Evolutionary conservation across 148 eudicot species (phyloP).

Genomic region (Cornus kousa): DNA sequence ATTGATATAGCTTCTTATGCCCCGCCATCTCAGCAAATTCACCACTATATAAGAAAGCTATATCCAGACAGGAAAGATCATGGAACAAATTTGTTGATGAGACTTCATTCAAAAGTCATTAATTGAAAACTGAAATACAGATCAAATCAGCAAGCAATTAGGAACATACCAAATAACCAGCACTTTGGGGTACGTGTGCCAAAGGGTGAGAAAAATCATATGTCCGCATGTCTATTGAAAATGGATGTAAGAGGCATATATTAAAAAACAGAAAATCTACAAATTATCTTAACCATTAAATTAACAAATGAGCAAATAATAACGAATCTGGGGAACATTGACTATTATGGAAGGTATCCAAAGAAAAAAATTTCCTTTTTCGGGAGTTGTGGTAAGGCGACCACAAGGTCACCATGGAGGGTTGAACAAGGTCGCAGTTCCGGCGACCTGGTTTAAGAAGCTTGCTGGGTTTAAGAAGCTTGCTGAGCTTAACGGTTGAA

Average conservation of each 20-base stretch:
- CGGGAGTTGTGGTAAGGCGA: not conserved
- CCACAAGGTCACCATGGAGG: too few species aligned
- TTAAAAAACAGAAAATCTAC: not conserved
- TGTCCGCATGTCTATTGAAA: constrained; percentile 54
- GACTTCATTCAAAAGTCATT: too few species aligned
- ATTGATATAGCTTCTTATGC: constrained; percentile 38
- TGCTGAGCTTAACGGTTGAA: too few species aligned
- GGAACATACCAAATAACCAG: too few species aligned
- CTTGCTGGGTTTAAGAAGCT: too few species aligned
- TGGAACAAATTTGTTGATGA: not conserved
- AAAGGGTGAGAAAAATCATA: too few species aligned
- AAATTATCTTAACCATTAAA: not conserved
- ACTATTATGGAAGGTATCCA: not conserved
- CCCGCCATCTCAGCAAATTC: constrained; percentile 89
- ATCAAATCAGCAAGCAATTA: too few species aligned
- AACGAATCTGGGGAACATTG: not conserved
- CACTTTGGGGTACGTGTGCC: too few species aligned
- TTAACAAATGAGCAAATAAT: not conserved
- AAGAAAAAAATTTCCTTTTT: too few species aligned
- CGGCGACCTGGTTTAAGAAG: too few species aligned
- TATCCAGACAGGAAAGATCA: constrained; percentile 18
- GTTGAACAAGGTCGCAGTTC: too few species aligned
- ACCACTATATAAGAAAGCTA: constrained; percentile 89
- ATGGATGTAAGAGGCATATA: constrained; percentile 17
- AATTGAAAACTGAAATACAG: too few species aligned